These are phyloP conservation scores for Cryptosporidium viatorum DNA, from an alignment of 169 alveolate genomes.

Conservation along the genomic window DNA sequence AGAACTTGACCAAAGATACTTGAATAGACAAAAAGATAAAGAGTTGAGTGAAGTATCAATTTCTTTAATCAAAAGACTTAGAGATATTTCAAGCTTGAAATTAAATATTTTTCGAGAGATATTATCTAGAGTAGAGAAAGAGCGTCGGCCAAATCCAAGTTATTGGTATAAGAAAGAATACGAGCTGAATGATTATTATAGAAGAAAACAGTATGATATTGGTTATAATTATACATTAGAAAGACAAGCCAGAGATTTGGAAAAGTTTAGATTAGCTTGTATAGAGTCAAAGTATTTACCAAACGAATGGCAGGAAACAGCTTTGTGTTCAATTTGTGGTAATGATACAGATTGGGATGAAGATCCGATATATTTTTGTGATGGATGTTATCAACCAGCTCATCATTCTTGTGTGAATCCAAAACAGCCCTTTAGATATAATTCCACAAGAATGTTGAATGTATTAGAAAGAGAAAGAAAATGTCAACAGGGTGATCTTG, in stretches of 20 bases:
- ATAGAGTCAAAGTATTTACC: constrained; percentile 58
- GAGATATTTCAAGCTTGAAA: constrained; percentile 12
- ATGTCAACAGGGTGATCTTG: constrained; percentile 53
- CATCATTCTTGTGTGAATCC: constrained; percentile 75
- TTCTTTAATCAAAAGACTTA: constrained; percentile 29
- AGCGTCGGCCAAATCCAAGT: constrained; percentile 15
- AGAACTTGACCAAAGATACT: constrained; percentile 10
- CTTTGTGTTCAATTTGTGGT: constrained; percentile 73
- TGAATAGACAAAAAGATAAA: background rate
- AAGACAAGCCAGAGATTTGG: constrained; percentile 51
- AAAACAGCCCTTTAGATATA: constrained; percentile 62
- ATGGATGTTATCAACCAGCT: constrained; percentile 73
- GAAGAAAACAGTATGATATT: constrained; percentile 14
- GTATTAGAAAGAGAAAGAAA: constrained; percentile 44
- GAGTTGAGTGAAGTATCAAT: constrained; percentile 7
- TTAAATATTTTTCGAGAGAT: constrained; percentile 16
- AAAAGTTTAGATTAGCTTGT: constrained; percentile 51
- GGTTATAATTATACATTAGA: constrained; percentile 57
- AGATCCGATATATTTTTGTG: constrained; percentile 70
- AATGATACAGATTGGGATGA: constrained; percentile 75
- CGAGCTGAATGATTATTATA: constrained; percentile 48
- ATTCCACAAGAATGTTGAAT: constrained; percentile 61
- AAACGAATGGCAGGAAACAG: constrained; percentile 71
- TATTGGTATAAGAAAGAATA: constrained; percentile 56
- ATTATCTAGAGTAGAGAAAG: constrained; percentile 49